Evolutionary conservation across 805 yeast species (phyloP), one percentile per base, ranked within the genome.

Genomic region (Torulaspora quercuum): DNA sequence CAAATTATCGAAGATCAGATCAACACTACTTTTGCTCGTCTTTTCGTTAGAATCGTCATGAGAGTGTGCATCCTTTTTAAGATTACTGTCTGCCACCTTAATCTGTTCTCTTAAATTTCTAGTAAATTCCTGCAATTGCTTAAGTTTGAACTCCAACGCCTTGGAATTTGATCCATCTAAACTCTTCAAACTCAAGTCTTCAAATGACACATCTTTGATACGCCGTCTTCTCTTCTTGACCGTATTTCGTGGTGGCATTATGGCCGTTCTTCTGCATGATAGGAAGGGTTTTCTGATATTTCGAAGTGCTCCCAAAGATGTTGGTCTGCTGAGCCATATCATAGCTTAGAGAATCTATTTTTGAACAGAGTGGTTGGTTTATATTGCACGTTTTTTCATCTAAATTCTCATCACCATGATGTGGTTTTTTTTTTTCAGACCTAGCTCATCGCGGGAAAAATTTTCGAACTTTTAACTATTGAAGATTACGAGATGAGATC

Each of bases 81-180:
- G 32, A 19, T 34, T 29, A 29, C 25, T 40, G 19, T 43, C 50
- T 7, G 47, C 39, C 21, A 35, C 28, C 22, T 44, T 43, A n/a
- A 49, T 37, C 30, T 44, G 51, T 11, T 43, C 41, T 23, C 45
- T 45, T 10, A 56, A 26, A 23, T 40, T 45, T 25, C 49, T 48
- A 3, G 60, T 55, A 36, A 55, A 57, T 31, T 48, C 55, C 20
- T 50, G 51, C 22, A 59, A 29, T 21, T 57, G 59, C 23, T 50
- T 54, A 8, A 59, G 35, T 33, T 57, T 59, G 19, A 48, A 46
- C 13, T 50, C 52, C 21, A 58, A 23, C n/a, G 46, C 43, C 25
- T 46, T 45, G n/a, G 50, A 9, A 20, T 37, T 38, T 6, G 29
- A 8, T n/a, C n/a, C 22, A 24, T 37, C 22, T 25, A 47, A 31